A percentile compares a stretch with the other conserved stretches of the same genome.
Conservation (phyloP, 2,329 filamentous ascomycete species). For the Aquanectria penicillioides region DNA sequence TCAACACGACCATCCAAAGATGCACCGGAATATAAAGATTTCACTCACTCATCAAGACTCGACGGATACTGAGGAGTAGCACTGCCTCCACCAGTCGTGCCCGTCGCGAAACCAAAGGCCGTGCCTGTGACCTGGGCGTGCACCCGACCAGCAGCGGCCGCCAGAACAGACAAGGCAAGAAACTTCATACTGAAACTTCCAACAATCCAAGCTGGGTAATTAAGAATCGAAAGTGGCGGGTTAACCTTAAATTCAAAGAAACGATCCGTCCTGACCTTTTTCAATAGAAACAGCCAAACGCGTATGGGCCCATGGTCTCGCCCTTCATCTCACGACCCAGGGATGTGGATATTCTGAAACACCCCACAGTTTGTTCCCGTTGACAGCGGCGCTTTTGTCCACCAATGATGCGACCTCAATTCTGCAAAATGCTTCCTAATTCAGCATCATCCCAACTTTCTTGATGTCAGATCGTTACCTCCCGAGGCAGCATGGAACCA, state of each 20-base stretch:
- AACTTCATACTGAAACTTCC: slow-evolving; percentile 21
- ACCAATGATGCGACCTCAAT: neutral
- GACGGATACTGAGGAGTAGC: slow-evolving; percentile 63
- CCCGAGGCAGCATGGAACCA: too few relatives aligned
- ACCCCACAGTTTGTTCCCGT: neutral
- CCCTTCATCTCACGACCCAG: slow-evolving; percentile 9
- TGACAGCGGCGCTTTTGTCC: neutral
- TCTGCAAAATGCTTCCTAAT: neutral
- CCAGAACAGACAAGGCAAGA: neutral
- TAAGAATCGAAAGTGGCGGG: neutral
- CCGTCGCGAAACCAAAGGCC: slow-evolving; percentile 54
- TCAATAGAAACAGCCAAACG: too few relatives aligned
- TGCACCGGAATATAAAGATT: too few relatives aligned
- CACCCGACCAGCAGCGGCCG: slow-evolving; percentile 8
- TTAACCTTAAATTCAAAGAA: too few relatives aligned
- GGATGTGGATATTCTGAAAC: neutral
- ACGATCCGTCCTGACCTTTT: too few relatives aligned
- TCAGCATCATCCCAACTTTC: neutral
- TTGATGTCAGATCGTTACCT: neutral
- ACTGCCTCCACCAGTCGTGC: slow-evolving; percentile 68
- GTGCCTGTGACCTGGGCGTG: slow-evolving; percentile 45
- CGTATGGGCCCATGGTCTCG: neutral
- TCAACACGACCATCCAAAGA: neutral
- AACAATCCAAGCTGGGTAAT: neutral
- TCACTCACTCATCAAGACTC: slow-evolving; percentile 64